phyloP scores from a whole-genome alignment of 2,329 filamentous ascomycete genomes.

The Eurotiales sp. region DNA sequence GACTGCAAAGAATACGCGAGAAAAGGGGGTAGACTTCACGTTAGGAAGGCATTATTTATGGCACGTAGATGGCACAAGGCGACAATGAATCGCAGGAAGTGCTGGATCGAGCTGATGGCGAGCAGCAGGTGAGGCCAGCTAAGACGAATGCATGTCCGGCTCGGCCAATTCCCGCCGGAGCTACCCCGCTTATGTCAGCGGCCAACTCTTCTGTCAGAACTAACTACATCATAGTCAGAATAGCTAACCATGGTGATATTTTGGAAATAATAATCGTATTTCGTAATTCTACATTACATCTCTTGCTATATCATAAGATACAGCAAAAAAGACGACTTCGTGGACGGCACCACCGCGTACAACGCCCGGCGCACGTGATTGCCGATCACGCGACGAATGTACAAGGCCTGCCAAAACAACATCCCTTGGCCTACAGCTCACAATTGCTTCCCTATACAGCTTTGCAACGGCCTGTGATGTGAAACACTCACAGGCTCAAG shows the following conservation, averaged over 20 bases:
- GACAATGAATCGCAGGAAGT: slow-evolving; percentile 10
- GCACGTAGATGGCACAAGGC: slow-evolving; percentile 4
- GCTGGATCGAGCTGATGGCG: slow-evolving; percentile 6
- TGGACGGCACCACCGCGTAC: not conserved
- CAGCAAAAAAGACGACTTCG: not conserved
- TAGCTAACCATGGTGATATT: no score
- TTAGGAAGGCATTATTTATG: slow-evolving; percentile 12
- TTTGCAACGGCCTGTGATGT: not conserved
- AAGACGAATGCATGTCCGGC: slow-evolving; percentile 3
- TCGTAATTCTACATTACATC: no score
- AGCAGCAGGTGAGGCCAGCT: slow-evolving; percentile 15
- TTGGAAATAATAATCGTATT: no score
- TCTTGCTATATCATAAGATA: no score
- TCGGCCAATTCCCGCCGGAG: slow-evolving; percentile 4
- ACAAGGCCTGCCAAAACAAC: not conserved
- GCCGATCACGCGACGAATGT: slow-evolving; percentile 7
- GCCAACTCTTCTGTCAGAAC: not conserved
- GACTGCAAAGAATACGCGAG: not conserved
- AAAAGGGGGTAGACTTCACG: not conserved
- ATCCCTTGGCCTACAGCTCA: not conserved
- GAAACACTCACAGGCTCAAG: not conserved
- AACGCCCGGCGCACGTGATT: not conserved
- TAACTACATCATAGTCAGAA: no score
- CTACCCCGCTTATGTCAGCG: slow-evolving; percentile 16
- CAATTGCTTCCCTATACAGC: not conserved